Percentiles rank a stretch among this genome's conserved stretches.
phyloP scores from a whole-genome alignment of 352 stramenopile genomes.

The Globisporangium carolinianum region DNA sequence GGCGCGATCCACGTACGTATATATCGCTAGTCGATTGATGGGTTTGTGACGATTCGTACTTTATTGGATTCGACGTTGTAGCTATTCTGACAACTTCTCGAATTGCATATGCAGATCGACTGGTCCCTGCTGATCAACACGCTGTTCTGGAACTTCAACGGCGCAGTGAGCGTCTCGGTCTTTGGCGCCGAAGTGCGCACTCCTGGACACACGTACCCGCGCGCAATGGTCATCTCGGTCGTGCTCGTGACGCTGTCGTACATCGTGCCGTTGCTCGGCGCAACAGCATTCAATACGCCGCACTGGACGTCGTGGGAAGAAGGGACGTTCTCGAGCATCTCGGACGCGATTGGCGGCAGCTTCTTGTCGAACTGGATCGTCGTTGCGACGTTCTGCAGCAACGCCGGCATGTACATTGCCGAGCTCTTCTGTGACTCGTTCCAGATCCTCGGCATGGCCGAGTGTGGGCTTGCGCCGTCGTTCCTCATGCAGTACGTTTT shows the following conservation, averaged over 20 bases:
- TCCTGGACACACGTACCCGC: conserved; percentile 70
- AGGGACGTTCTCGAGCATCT: conserved; percentile 84
- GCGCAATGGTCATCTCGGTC: conserved; percentile 74
- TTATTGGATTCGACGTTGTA: neutral
- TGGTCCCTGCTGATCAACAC: conserved; percentile 90
- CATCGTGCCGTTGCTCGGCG: conserved; percentile 81
- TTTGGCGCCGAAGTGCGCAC: conserved; percentile 89
- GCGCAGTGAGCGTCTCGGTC: conserved; percentile 82
- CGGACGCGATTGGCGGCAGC: conserved; percentile 68
- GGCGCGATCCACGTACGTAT: conserved; percentile 9
- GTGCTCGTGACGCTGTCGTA: conserved; percentile 80
- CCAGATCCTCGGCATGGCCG: conserved; percentile 74
- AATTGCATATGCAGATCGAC: conserved; percentile 16
- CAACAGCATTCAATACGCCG: conserved; percentile 54
- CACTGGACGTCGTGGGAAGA: conserved; percentile 84
- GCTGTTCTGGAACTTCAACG: conserved; percentile 95
- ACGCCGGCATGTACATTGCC: conserved; percentile 89
- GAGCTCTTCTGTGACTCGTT: conserved; percentile 92
- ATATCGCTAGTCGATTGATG: neutral
- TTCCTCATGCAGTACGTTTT: conserved; percentile 73
- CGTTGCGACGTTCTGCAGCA: conserved; percentile 81
- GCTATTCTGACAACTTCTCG: neutral
- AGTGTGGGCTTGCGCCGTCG: conserved; percentile 80
- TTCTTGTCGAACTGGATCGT: conserved; percentile 89
- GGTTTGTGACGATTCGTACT: neutral